Conservation (phyloP, 2,329 filamentous ascomycete genomes). For the Sphaerulina musiva region DNA sequence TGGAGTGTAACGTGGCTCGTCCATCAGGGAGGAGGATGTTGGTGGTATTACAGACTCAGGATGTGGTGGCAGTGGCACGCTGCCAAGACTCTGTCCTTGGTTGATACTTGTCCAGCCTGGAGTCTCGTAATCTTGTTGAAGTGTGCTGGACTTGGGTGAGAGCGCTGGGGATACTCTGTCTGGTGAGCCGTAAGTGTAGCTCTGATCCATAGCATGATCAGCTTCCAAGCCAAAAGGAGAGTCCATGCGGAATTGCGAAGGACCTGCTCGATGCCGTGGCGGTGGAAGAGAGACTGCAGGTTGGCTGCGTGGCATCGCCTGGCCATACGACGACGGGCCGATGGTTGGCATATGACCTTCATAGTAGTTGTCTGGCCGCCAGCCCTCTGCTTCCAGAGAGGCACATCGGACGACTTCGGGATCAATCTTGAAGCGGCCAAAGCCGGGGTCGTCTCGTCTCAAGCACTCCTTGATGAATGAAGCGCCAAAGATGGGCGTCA, state of each 20-base stretch:
- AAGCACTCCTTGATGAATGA: constrained; percentile 70
- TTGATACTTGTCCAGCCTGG: neutral
- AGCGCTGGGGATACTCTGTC: constrained; percentile 21
- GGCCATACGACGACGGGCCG: constrained; percentile 7
- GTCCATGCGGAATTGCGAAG: constrained; percentile 20
- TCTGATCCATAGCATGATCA: constrained; percentile 7
- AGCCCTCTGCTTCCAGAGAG: constrained; percentile 34
- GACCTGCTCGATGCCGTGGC: neutral
- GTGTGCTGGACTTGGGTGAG: constrained; percentile 27
- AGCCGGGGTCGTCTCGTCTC: constrained; percentile 54
- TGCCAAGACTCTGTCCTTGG: neutral
- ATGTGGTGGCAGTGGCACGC: neutral
- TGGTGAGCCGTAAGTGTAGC: constrained; percentile 13
- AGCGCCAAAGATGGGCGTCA: constrained; percentile 85
- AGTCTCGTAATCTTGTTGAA: neutral
- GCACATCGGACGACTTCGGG: constrained; percentile 36
- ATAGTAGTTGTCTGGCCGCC: constrained; percentile 20
- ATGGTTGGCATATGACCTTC: neutral
- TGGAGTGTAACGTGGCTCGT: constrained; percentile 19
- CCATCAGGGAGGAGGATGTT: constrained; percentile 17
- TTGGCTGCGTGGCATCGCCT: constrained; percentile 10
- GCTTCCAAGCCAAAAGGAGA: constrained; percentile 24
- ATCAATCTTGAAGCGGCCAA: constrained; percentile 41
- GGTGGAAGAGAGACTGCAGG: neutral
- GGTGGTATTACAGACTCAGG: constrained; percentile 10